phyloP scores from a whole-genome alignment of 2,329 filamentous ascomycete species.

The Alternaria atra region DNA sequence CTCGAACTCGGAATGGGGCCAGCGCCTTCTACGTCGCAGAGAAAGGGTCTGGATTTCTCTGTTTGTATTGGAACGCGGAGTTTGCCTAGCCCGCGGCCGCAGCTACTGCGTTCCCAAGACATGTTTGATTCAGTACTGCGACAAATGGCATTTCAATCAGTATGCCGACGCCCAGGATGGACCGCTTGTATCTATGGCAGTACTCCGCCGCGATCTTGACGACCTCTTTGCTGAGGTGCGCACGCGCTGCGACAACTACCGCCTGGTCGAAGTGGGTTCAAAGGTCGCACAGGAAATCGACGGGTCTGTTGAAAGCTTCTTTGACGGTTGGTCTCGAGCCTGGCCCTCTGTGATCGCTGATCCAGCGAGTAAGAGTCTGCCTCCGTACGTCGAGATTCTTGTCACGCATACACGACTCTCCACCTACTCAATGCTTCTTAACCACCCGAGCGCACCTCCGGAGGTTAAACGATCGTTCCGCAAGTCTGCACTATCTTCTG shows the following conservation, averaged over 20 bases:
- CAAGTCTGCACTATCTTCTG: conserved; percentile 74
- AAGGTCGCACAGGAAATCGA: conserved; percentile 58
- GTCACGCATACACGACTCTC: conserved; percentile 76
- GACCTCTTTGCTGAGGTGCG: conserved; percentile 67
- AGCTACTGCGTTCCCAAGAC: conserved; percentile 74
- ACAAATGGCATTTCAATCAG: conserved; percentile 72
- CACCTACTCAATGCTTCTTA: conserved; percentile 78
- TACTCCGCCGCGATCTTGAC: conserved; percentile 72
- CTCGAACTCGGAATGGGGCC: conserved; percentile 66
- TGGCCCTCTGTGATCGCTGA: conserved; percentile 57
- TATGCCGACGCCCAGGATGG: conserved; percentile 74
- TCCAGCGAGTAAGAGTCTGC: conserved; percentile 61
- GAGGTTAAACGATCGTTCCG: conserved; percentile 78
- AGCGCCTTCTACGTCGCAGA: conserved; percentile 68
- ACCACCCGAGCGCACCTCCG: conserved; percentile 74
- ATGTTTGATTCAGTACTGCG: conserved; percentile 71
- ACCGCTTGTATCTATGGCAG: conserved; percentile 75
- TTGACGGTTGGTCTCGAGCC: conserved; percentile 70
- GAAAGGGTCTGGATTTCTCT: conserved; percentile 76
- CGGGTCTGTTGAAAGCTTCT: conserved; percentile 69
- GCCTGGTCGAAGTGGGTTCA: conserved; percentile 61
- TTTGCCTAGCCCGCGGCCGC: conserved; percentile 74
- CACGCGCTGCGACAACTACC: conserved; percentile 67
- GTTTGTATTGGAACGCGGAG: conserved; percentile 77
- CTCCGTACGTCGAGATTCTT: conserved; percentile 78